A percentile compares a stretch with the other conserved stretches of the same genome.
Evolutionary conservation across 225 moss, liverwort and hornwort genomes (phyloP).

Genomic region (Polytrichum commune): DNA sequence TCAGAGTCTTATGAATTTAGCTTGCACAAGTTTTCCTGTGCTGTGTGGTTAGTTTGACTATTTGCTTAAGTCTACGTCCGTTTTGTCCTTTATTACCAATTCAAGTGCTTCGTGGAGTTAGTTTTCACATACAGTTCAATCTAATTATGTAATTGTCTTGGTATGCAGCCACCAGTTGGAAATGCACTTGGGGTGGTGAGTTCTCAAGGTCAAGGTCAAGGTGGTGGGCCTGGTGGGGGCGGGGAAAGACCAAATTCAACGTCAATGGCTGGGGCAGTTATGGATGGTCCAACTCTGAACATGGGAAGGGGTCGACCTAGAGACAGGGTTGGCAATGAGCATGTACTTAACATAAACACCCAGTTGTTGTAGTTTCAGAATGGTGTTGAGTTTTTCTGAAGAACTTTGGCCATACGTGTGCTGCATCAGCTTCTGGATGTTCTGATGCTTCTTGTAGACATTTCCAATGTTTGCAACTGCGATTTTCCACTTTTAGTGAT

Average conservation of each 20-base stretch:
- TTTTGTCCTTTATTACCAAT: too few relatives aligned
- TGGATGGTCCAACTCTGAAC: constrained; percentile 83
- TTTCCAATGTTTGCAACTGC: not conserved
- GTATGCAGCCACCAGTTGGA: constrained; percentile 80
- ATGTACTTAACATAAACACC: constrained; percentile 32
- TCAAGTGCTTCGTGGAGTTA: too few relatives aligned
- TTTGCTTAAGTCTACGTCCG: too few relatives aligned
- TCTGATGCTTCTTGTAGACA: not conserved
- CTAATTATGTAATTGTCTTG: constrained; percentile 13
- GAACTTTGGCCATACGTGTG: not conserved
- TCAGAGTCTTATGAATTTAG: too few relatives aligned
- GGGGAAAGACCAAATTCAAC: constrained; percentile 82
- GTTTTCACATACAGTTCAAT: too few relatives aligned
- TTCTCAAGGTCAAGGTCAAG: constrained; percentile 37
- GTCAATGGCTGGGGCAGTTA: constrained; percentile 72
- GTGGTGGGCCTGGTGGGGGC: constrained; percentile 50
- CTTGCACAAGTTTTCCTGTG: too few relatives aligned
- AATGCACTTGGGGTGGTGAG: constrained; percentile 78
- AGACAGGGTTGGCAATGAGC: constrained; percentile 91
- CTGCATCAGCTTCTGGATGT: not conserved
- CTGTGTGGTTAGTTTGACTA: too few relatives aligned
- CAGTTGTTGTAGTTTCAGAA: not conserved
- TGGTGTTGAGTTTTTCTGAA: too few relatives aligned
- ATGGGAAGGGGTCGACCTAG: constrained; percentile 83
- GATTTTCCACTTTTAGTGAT: too few relatives aligned